Percentiles rank a stretch among this genome's conserved stretches.
phyloP scores from a whole-genome alignment of 352 stramenopile genomes.

The Phytophthora cryptogea region DNA sequence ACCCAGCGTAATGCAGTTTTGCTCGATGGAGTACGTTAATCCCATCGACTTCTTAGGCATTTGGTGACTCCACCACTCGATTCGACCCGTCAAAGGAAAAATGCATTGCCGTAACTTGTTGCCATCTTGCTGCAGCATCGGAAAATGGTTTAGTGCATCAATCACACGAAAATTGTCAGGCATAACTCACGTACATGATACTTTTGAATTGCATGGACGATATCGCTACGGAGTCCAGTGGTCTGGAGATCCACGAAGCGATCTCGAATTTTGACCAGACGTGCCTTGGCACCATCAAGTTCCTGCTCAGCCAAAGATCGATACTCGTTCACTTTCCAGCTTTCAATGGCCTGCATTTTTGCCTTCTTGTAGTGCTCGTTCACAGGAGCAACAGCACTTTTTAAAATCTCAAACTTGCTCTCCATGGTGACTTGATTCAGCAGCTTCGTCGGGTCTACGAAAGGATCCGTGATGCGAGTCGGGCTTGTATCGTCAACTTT shows the following conservation, averaged over 20 bases:
- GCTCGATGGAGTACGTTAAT: slow-evolving; percentile 28
- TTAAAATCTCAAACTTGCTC: slow-evolving; percentile 69
- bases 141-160: not conserved
- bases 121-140: slow-evolving; percentile 46
- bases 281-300: slow-evolving; percentile 56
- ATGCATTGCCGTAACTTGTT: slow-evolving; percentile 54
- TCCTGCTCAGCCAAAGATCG: slow-evolving; percentile 57
- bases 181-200: slow-evolving; percentile 43
- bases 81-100: slow-evolving; percentile 59
- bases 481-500: not conserved
- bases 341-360: slow-evolving; percentile 50
- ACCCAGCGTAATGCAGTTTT: slow-evolving; percentile 29
- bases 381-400: slow-evolving; percentile 48
- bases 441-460: slow-evolving; percentile 41
- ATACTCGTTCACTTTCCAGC: slow-evolving; percentile 64
- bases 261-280: slow-evolving; percentile 58
- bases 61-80: slow-evolving; percentile 70
- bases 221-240: slow-evolving; percentile 42
- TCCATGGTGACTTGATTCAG: slow-evolving; percentile 60
- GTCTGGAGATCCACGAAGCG: slow-evolving; percentile 60
- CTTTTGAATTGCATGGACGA: slow-evolving; percentile 40
- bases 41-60: slow-evolving; percentile 43
- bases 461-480: slow-evolving; percentile 21
- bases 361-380: slow-evolving; percentile 65
- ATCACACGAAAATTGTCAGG: not conserved